Conservation (phyloP, 2,329 filamentous ascomycete genomes). For the Sclerotinia spermophila region DNA sequence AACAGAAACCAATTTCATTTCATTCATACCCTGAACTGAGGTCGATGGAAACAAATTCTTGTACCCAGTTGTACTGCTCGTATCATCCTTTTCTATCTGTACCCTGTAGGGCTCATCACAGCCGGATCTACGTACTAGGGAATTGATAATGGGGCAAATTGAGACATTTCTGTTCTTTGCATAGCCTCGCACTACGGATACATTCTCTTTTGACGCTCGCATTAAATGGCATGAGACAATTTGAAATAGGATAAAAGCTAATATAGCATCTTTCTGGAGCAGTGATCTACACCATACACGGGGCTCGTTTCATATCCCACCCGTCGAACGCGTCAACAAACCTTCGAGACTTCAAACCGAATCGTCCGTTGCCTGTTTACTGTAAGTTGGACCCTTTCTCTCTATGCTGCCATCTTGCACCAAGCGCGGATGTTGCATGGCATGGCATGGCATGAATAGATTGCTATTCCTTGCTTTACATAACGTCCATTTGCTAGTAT, state of each 20-base stretch:
- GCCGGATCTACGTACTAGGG: conserved; percentile 25
- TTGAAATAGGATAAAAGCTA: conserved; percentile 23
- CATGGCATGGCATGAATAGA: conserved; percentile 25
- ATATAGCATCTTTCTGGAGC: conserved; percentile 26
- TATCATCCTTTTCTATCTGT: conserved; percentile 24
- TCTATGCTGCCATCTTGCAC: conserved; percentile 20
- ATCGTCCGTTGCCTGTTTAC: not conserved
- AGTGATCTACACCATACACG: conserved; percentile 21
- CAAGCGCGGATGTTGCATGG: conserved; percentile 32
- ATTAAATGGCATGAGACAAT: conserved; percentile 22
- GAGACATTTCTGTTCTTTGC: conserved; percentile 26
- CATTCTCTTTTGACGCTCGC: conserved; percentile 30
- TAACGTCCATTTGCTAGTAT: conserved; percentile 11
- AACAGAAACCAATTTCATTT: not conserved
- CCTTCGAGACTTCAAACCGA: not conserved
- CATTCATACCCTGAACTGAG: not conserved
- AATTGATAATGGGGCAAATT: conserved; percentile 15
- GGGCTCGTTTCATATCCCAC: conserved; percentile 28
- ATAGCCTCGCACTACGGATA: conserved; percentile 20
- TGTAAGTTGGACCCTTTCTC: conserved; percentile 28
- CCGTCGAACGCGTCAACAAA: conserved; percentile 18
- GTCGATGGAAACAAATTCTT: not conserved
- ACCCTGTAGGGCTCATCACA: conserved; percentile 22
- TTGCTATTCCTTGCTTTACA: conserved; percentile 24
- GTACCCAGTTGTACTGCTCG: conserved; percentile 25